These are phyloP conservation scores for Stevia rebaudiana DNA, from an alignment of 140 eudicot genomes.

Conservation along the genomic window DNA sequence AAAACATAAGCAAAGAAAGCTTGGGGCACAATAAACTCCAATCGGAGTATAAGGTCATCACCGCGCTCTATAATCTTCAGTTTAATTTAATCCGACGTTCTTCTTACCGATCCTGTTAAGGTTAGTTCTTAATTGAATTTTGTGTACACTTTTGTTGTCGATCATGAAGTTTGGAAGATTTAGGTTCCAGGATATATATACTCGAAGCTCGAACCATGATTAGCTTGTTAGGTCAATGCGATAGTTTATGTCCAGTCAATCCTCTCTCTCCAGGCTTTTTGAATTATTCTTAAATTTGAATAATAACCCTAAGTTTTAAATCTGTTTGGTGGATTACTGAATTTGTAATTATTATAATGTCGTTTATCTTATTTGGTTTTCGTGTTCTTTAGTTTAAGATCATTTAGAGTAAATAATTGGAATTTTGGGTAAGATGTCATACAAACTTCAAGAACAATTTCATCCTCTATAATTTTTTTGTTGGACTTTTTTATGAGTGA, in stretches of 20 bases:
- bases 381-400: constrained; percentile 12
- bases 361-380: constrained; percentile 9
- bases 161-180: neutral
- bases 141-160: constrained; percentile 3
- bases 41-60: constrained; percentile 5
- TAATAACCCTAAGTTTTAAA: constrained; percentile 20
- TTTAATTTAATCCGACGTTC: constrained; percentile 12
- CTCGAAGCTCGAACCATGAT: neutral
- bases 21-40: constrained; percentile 29
- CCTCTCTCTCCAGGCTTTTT: neutral
- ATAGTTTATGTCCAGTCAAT: neutral
- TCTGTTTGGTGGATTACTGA: constrained; percentile 18
- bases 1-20: constrained; percentile 15
- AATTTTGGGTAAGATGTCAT: neutral
- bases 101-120: constrained; percentile 14
- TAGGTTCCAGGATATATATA: neutral
- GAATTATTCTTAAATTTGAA: neutral
- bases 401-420: neutral
- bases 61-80: neutral
- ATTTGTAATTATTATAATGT: constrained; percentile 8
- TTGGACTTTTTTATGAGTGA: no score
- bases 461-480: neutral
- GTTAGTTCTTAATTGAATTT: constrained; percentile 7
- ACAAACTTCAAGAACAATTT: neutral
- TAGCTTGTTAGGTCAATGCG: constrained; percentile 3